phyloP scores from a whole-genome alignment of 495 filamentous ascomycete species.

The Geopyxis carbonaria region DNA sequence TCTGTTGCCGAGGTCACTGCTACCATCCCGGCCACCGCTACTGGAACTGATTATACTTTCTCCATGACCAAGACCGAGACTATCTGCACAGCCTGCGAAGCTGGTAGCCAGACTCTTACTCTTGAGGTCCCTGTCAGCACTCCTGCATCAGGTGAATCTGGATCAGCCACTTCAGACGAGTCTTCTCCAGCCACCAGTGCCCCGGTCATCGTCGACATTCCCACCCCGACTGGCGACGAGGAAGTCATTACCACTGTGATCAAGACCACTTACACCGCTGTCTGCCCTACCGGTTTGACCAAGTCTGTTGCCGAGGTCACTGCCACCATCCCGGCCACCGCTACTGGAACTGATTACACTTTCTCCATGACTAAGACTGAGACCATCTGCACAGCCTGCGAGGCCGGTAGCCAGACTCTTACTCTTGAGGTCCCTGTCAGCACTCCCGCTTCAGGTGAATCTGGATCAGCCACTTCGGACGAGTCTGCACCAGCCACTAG shows the following conservation, averaged over 20 bases:
- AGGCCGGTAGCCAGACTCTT: not conserved
- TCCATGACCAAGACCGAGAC: constrained; percentile 2
- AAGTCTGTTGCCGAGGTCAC: not conserved
- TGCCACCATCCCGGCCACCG: constrained; percentile 1
- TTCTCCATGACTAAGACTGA: not conserved
- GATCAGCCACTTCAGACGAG: not conserved
- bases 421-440: not conserved
- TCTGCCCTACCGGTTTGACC: constrained; percentile 7
- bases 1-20: not conserved
- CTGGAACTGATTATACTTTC: not conserved
- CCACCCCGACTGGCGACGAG: not conserved
- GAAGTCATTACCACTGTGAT: constrained; percentile 3
- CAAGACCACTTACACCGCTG: constrained; percentile 3
- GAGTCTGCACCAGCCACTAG: not conserved
- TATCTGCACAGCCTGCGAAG: constrained; percentile 5
- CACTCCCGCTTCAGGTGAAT: not conserved
- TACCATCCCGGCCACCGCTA: constrained; percentile 5
- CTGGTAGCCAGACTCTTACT: not conserved
- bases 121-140: constrained; percentile 1
- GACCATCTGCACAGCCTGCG: too few species aligned
- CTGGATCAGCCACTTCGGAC: not conserved
- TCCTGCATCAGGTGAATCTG: not conserved
- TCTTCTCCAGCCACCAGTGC: not conserved
- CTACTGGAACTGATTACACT: not conserved
- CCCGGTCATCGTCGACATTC: not conserved